These are phyloP conservation scores for Tolypocladium capitatum DNA, from an alignment of 2,329 filamentous ascomycete species.

Conservation along the genomic window DNA sequence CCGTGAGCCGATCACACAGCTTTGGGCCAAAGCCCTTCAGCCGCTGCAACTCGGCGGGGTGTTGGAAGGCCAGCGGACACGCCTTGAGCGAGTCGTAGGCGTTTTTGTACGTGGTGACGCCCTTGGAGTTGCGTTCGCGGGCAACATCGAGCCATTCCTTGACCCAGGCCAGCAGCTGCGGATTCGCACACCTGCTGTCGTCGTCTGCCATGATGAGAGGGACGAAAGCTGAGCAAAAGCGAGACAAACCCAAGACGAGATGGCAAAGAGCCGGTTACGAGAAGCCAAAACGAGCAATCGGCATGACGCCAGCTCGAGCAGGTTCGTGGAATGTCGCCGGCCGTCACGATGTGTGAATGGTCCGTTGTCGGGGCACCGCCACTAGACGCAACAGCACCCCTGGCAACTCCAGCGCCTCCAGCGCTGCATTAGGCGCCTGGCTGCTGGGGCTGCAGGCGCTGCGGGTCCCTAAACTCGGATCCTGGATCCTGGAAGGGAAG, in stretches of 20 bases:
- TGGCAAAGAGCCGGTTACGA: background rate
- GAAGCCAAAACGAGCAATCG: background rate
- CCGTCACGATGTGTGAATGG: background rate
- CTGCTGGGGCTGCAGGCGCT: too few species aligned
- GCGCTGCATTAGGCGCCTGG: too few species aligned
- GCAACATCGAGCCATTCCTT: constrained; percentile 66
- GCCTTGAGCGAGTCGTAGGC: constrained; percentile 66
- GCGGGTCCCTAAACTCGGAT: too few species aligned
- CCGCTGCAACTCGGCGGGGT: constrained; percentile 59
- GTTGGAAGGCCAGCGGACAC: constrained; percentile 56
- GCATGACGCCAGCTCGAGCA: background rate
- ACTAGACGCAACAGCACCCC: too few species aligned
- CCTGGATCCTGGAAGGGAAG: too few species aligned
- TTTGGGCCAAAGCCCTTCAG: constrained; percentile 64
- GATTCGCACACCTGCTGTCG: constrained; percentile 46
- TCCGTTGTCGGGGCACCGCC: too few species aligned
- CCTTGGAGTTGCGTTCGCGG: constrained; percentile 55
- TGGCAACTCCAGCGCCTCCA: too few species aligned
- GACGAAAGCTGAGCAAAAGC: background rate
- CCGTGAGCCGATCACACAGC: constrained; percentile 55
- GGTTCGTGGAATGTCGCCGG: background rate
- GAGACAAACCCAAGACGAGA: background rate
- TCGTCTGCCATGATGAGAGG: constrained; percentile 4
- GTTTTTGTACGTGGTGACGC: constrained; percentile 57
- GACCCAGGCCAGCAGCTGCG: constrained; percentile 58